Evolutionary conservation across 495 filamentous ascomycete genomes (phyloP), one percentile per base, ranked within the genome.

Genomic region (Lepraria neglecta): DNA sequence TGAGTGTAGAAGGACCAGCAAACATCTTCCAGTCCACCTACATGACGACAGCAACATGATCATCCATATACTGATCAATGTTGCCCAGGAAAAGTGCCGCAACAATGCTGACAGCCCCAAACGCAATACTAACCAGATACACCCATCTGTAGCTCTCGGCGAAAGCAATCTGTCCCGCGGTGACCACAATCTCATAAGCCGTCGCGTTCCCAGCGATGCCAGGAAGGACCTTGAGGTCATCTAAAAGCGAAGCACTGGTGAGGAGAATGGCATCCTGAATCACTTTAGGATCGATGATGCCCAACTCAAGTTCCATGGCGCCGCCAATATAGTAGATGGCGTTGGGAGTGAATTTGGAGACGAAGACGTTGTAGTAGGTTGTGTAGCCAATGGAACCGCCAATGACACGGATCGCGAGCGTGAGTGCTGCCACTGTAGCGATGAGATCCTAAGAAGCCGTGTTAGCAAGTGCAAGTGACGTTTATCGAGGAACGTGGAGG

Each of bases 321-420:
- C 75, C 77, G 24, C 78, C 80, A 17, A 88, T 79, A 58, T 80
- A 77, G 50, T 77, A 53, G 10, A 58, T 69, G 38, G 84, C 79
- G 21, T 75, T 70, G 0, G 82, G 78, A 15, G 78, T 64, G 61
- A 89, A 84, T 72, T 87, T 87, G 65, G 78, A 77, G 65, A 82
- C 70, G 74, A 88, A 90, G 65, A 90, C 78, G 68, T 89, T 90
- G 78, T 84, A 90, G 78, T 90, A 90, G 61, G 85, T 80, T 27
- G 80, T 80, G 69, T 89, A 90, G 47, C 87, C 87, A 58, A 90
- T 82, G 38, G 81, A 75, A 42, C 87, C 86, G 40, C 87, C 87
- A 40, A 88, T 77, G 57, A 88, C 84, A 53, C 87, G 85, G 61
- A 89, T 84, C 27, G 85, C 80, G 54, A 89, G 83, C 3, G 87